A percentile compares a stretch with the other conserved stretches of the same genome.
Conservation (phyloP, 116 monocot genomes). For the Trichopus zeylanicus region DNA sequence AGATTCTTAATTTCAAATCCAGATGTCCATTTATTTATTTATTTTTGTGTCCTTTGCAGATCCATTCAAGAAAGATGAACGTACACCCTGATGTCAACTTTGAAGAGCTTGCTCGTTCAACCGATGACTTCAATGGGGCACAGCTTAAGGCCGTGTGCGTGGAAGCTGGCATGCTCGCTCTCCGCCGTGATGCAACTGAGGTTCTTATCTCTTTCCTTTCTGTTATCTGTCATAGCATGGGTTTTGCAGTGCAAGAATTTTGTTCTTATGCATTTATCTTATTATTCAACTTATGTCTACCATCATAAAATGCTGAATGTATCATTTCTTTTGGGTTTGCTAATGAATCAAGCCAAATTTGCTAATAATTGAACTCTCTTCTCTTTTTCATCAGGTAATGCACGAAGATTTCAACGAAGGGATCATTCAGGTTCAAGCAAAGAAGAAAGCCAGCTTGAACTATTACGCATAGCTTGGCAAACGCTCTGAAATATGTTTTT, state of each 20-base stretch:
- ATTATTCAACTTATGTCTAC: too few species aligned
- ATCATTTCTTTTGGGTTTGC: too few species aligned
- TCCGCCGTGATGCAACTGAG: conserved; percentile 89
- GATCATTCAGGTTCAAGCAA: conserved; percentile 28
- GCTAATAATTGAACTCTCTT: not conserved
- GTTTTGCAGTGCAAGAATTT: not conserved
- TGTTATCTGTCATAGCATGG: not conserved
- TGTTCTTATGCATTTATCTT: not conserved
- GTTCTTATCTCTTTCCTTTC: conserved; percentile 20
- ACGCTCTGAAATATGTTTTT: too few species aligned
- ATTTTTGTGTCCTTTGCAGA: conserved; percentile 27
- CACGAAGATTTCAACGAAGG: conserved; percentile 25
- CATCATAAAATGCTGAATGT: too few species aligned
- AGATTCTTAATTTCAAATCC: not conserved
- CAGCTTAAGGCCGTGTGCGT: conserved; percentile 91
- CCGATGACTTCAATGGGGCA: conserved; percentile 91
- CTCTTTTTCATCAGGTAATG: conserved; percentile 3
- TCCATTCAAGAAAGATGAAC: conserved; percentile 98
- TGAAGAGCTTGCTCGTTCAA: conserved; percentile 91
- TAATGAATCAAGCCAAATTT: too few species aligned
- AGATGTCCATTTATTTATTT: not conserved
- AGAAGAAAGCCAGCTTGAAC: conserved; percentile 24
- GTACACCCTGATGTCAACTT: conserved; percentile 94
- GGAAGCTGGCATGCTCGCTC: conserved; percentile 84
- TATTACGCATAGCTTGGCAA: conserved; percentile 24